Evolutionary conservation across 495 filamentous ascomycete species (phyloP).

Genomic region (Corynascus novoguineensis): DNA sequence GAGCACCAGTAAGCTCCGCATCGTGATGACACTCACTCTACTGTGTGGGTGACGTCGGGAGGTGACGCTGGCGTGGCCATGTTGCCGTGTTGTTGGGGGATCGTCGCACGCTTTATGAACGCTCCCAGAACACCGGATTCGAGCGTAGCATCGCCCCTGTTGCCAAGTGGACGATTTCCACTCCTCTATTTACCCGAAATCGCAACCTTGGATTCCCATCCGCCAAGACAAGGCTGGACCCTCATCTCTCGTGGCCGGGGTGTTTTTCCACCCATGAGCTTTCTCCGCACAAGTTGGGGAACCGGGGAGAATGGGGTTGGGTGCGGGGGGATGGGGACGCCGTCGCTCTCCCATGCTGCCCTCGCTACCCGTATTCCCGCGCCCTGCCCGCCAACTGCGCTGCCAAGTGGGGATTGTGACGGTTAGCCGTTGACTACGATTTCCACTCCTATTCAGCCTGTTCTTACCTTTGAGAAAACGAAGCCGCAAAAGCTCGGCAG

Average conservation of each 20-base stretch:
- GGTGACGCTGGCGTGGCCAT: neutral
- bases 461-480: neutral
- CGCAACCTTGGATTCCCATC: neutral
- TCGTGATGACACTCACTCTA: too few relatives aligned
- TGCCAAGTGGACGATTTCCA: constrained; percentile 6
- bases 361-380: neutral
- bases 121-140: neutral
- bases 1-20: constrained; percentile 32
- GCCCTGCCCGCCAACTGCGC: too few relatives aligned
- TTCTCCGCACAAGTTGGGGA: constrained; percentile 7
- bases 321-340: constrained; percentile 7
- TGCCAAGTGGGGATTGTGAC: neutral
- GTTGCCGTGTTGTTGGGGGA: neutral
- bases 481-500: neutral
- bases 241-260: neutral
- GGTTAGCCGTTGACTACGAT: neutral
- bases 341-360: neutral
- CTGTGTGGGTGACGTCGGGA: neutral
- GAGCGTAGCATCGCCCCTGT: constrained; percentile 4
- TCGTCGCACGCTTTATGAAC: neutral
- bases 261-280: constrained; percentile 6
- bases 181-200: constrained; percentile 11
- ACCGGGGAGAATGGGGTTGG: neutral
- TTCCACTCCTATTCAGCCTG: constrained; percentile 2
- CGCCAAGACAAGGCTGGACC: neutral